Percentiles rank a stretch among this genome's conserved stretches.
These are phyloP conservation scores for Fusarium verticillioides DNA, from an alignment of 2,329 filamentous ascomycete genomes.

Conservation along the genomic window DNA sequence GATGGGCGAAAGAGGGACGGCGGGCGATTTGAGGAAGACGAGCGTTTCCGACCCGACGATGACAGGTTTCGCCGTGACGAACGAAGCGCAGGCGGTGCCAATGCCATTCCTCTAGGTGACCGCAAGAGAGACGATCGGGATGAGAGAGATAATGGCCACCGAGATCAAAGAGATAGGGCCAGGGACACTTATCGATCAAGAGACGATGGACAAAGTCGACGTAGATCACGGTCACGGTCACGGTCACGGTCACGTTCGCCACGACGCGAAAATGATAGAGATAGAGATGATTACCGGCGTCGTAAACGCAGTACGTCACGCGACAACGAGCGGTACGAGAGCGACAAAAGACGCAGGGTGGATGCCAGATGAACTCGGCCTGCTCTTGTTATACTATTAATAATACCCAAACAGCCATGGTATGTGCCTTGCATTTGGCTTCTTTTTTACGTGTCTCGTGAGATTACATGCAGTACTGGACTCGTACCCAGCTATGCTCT, in stretches of 20 bases:
- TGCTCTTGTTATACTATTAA: slow-evolving; percentile 37
- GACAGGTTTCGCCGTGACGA: slow-evolving; percentile 58
- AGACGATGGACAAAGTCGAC: slow-evolving; percentile 30
- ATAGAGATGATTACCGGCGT: slow-evolving; percentile 58
- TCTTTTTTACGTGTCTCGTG: slow-evolving; percentile 37
- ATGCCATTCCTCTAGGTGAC: slow-evolving; percentile 73
- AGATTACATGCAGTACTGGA: slow-evolving; percentile 26
- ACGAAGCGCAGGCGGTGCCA: slow-evolving; percentile 69
- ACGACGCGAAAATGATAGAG: slow-evolving; percentile 54
- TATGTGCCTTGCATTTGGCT: slow-evolving; percentile 5
- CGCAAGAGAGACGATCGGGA: slow-evolving; percentile 47
- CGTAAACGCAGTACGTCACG: slow-evolving; percentile 69
- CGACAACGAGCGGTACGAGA: slow-evolving; percentile 64
- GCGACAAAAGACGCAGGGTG: slow-evolving; percentile 70
- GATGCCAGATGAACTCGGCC: slow-evolving; percentile 52
- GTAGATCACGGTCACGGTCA: slow-evolving; percentile 56
- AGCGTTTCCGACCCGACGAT: slow-evolving; percentile 74
- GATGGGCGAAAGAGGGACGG: slow-evolving; percentile 57
- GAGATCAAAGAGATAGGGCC: slow-evolving; percentile 38
- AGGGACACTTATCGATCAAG: slow-evolving; percentile 39
- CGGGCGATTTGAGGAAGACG: slow-evolving; percentile 62
- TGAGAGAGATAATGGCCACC: slow-evolving; percentile 32
- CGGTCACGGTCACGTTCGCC: slow-evolving; percentile 68
- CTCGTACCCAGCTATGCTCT: slow-evolving; percentile 32
- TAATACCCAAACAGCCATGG: slow-evolving; percentile 39